These are phyloP conservation scores for Paxillus ammoniavirescens DNA, from an alignment of 768 basidiomycete species.

Conservation along the genomic window DNA sequence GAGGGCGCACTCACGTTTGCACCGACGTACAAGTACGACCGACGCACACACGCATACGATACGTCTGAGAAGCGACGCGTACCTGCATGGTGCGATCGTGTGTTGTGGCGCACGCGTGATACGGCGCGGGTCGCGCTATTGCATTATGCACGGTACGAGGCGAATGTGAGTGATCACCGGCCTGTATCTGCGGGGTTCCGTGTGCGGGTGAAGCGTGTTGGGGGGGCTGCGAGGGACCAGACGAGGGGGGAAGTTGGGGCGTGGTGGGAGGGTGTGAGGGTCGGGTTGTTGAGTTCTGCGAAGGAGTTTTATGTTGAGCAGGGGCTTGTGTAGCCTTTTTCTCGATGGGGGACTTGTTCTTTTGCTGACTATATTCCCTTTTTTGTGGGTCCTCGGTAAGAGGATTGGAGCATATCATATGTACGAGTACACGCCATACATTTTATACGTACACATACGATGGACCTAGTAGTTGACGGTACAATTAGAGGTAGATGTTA, in stretches of 20 bases:
- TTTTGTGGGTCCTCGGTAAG: too few species aligned
- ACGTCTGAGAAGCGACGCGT: constrained; percentile 83
- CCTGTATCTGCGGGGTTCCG: constrained; percentile 81
- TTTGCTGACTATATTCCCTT: too few species aligned
- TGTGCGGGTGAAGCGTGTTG: constrained; percentile 71
- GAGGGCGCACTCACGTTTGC: constrained; percentile 83
- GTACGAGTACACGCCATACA: too few species aligned
- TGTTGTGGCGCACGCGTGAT: constrained; percentile 71
- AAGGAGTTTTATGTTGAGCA: constrained; percentile 36
- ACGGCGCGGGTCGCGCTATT: constrained; percentile 58
- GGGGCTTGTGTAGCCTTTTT: constrained; percentile 20
- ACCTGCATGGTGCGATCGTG: constrained; percentile 97
- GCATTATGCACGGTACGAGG: constrained; percentile 81
- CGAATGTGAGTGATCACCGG: constrained; percentile 86
- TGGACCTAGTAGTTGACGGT: too few species aligned
- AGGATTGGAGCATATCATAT: too few species aligned
- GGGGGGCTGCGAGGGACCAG: constrained; percentile 52
- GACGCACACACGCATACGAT: constrained; percentile 75
- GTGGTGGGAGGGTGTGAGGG: constrained; percentile 46
- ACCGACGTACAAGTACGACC: constrained; percentile 96
- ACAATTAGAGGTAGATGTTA: too few species aligned
- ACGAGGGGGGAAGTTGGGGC: constrained; percentile 56
- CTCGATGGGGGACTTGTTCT: too few species aligned
- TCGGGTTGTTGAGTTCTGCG: constrained; percentile 28
- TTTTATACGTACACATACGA: too few species aligned